A percentile compares a stretch with the other conserved stretches of the same genome.
Evolutionary conservation across 192 early-diverging fungal species (phyloP).

Genomic region (Backusella luteola): DNA sequence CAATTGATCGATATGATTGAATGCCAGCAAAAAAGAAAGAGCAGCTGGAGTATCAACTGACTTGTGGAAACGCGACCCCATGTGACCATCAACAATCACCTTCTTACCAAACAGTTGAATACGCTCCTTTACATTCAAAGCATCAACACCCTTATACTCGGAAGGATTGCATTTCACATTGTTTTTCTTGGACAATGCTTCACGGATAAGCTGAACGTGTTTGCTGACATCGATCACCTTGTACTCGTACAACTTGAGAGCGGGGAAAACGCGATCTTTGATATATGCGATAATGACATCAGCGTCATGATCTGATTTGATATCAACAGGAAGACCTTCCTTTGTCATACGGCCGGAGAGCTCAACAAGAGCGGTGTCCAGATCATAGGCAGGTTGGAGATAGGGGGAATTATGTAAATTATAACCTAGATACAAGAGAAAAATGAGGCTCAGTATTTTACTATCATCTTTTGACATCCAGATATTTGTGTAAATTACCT

Average conservation of each 20-base stretch:
- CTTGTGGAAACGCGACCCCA: conserved; percentile 58
- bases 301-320: conserved; percentile 68
- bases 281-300: conserved; percentile 60
- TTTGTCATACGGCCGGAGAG: conserved; percentile 63
- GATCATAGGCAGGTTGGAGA: conserved; percentile 86
- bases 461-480: background rate
- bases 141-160: conserved; percentile 25
- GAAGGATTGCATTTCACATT: background rate
- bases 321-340: conserved; percentile 45
- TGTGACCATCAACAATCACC: conserved; percentile 32
- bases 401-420: conserved; percentile 95
- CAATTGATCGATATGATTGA: background rate
- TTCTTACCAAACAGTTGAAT: conserved; percentile 42
- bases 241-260: conserved; percentile 84
- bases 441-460: background rate
- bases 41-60: conserved; percentile 47
- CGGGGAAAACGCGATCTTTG: conserved; percentile 51
- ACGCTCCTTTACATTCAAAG: conserved; percentile 45
- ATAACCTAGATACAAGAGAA: conserved; percentile 63
- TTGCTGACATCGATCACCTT: conserved; percentile 73
- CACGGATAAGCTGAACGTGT: conserved; percentile 39
- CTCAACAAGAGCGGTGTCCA: conserved; percentile 82
- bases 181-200: conserved; percentile 37
- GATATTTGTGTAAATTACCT: conserved; percentile 40
- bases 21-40: conserved; percentile 46